Evolutionary conservation across 345 rosid species (phyloP).

Genomic region (Brassica rapa): DNA sequence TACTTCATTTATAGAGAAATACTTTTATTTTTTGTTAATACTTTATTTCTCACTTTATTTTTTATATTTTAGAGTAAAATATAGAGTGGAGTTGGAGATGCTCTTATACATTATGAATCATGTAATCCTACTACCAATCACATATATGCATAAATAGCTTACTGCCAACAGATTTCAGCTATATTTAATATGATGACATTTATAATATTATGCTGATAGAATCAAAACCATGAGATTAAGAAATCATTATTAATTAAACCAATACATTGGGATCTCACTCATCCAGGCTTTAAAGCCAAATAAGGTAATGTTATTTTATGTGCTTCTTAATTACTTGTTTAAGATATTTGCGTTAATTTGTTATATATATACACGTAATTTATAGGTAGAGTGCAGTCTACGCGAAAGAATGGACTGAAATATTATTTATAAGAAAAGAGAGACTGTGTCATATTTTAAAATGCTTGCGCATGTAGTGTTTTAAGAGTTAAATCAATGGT

Average conservation of each 20-base stretch:
- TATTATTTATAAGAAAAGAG: not conserved
- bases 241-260: not conserved
- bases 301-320: not conserved
- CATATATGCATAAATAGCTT: not conserved
- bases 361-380: not conserved
- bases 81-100: too few species aligned
- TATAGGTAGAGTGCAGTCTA: not conserved
- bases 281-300: constrained; percentile 5
- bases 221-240: not conserved
- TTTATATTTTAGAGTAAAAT: too few species aligned
- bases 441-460: not conserved
- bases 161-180: not conserved
- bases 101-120: not conserved
- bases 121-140: not conserved
- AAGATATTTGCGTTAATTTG: not conserved
- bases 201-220: not conserved
- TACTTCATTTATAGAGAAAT: too few species aligned
- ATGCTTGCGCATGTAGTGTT: constrained; percentile 26
- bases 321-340: not conserved
- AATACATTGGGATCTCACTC: not conserved
- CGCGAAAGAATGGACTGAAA: not conserved
- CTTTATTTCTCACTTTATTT: too few species aligned
- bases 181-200: not conserved
- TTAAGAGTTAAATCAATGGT: constrained; percentile 2
- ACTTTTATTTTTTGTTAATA: too few species aligned